Evolutionary conservation across 1,139 yeast genomes (phyloP).

Genomic region (Saccharomyces uvarum): DNA sequence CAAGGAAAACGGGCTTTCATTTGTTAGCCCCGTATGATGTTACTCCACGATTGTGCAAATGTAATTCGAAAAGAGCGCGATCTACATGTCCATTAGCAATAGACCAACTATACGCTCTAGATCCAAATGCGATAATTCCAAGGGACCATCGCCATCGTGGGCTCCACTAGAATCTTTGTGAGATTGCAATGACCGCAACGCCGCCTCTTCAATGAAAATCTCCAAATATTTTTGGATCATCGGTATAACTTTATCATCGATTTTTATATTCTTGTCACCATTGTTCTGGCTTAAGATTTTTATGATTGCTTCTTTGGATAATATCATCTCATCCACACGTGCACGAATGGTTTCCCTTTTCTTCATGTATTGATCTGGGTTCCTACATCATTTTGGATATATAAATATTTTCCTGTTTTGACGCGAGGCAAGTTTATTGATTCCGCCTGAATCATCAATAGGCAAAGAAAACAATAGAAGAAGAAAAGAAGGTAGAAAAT

Average conservation of each 20-base stretch:
- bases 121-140: conserved; percentile 23
- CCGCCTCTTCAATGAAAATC: conserved; percentile 57
- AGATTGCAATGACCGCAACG: conserved; percentile 50
- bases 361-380: not conserved
- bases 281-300: conserved; percentile 48
- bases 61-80: not conserved
- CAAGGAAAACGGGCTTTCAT: not conserved
- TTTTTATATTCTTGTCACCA: conserved; percentile 42
- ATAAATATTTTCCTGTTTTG: not conserved
- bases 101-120: conserved; percentile 29
- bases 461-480: not conserved
- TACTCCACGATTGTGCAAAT: not conserved
- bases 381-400: not conserved
- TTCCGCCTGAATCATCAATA: not conserved
- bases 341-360: not conserved
- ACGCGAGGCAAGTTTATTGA: not conserved
- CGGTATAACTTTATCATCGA: conserved; percentile 44
- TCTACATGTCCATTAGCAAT: conserved; percentile 27
- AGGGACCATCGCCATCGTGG: conserved; percentile 33
- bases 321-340: conserved; percentile 1
- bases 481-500: not conserved
- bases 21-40: not conserved
- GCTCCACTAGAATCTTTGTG: conserved; percentile 30
- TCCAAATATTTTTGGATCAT: conserved; percentile 51
- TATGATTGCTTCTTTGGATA: conserved; percentile 45